These are phyloP conservation scores for Pseudoscleropodium purum DNA, from an alignment of 225 moss, liverwort and hornwort genomes.

Conservation along the genomic window DNA sequence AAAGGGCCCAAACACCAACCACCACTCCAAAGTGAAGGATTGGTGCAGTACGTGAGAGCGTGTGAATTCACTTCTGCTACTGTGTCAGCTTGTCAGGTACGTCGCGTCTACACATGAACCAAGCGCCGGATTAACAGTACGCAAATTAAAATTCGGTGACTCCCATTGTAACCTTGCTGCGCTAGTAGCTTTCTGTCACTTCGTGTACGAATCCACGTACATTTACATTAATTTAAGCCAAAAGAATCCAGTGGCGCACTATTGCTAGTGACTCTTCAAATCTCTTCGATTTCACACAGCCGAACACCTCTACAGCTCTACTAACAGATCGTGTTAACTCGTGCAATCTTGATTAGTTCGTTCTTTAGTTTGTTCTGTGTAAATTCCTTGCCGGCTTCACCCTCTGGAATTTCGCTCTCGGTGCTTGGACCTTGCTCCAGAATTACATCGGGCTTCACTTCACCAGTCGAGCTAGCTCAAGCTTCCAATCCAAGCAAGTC, in stretches of 20 bases:
- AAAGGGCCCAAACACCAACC: neutral
- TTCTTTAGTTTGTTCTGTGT: neutral
- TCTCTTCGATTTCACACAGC: neutral
- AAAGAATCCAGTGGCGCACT: neutral
- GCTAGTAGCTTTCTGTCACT: neutral
- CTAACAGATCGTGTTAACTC: neutral
- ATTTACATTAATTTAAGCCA: neutral
- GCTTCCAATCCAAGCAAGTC: neutral
- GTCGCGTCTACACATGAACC: neutral
- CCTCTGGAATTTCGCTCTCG: neutral
- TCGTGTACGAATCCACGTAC: neutral
- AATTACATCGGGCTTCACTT: neutral
- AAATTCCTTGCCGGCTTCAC: neutral
- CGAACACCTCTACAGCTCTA: neutral
- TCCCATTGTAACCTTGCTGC: neutral
- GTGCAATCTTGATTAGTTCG: neutral
- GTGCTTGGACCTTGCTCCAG: neutral
- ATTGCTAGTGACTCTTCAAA: neutral
- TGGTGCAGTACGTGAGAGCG: neutral
- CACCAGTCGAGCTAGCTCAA: too few species aligned
- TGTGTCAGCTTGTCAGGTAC: neutral
- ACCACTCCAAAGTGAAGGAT: neutral
- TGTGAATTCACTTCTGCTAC: neutral
- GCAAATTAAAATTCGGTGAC: neutral
- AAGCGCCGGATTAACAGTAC: neutral